Percentiles rank a stretch among this genome's conserved stretches.
These are phyloP conservation scores for Suhomyces wounanorum DNA, from an alignment of 1,139 yeast genomes.

Conservation along the genomic window DNA sequence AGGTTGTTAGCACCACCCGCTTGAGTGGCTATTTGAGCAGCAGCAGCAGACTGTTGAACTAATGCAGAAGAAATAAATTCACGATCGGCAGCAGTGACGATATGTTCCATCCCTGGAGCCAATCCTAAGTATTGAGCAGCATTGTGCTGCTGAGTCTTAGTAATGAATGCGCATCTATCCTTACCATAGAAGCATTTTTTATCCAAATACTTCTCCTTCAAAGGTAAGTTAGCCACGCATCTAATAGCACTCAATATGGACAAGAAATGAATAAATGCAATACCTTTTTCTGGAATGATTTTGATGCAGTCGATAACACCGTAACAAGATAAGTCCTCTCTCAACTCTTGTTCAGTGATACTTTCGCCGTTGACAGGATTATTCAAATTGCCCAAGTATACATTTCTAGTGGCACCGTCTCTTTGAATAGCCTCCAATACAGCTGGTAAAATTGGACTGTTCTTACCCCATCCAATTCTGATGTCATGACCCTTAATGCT, in stretches of 20 bases:
- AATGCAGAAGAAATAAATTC: constrained; percentile 61
- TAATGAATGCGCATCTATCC: constrained; percentile 71
- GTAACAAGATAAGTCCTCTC: constrained; percentile 50
- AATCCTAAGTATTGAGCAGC: constrained; percentile 94
- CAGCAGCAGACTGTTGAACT: constrained; percentile 69
- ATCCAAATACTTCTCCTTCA: constrained; percentile 55
- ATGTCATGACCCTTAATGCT: constrained; percentile 59
- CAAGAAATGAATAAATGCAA: constrained; percentile 63
- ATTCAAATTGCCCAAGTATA: constrained; percentile 75
- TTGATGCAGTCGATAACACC: constrained; percentile 61
- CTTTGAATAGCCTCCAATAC: constrained; percentile 75
- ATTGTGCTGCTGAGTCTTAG: constrained; percentile 94
- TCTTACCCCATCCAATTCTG: constrained; percentile 70
- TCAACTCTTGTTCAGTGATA: constrained; percentile 59
- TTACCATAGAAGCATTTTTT: constrained; percentile 63
- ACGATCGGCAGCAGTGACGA: constrained; percentile 78
- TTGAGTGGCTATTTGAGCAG: constrained; percentile 71
- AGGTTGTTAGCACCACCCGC: constrained; percentile 78
- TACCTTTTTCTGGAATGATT: constrained; percentile 58
- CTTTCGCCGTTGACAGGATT: constrained; percentile 46
- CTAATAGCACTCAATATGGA: constrained; percentile 59
- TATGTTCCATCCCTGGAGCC: constrained; percentile 86
- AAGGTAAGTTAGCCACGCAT: constrained; percentile 59
- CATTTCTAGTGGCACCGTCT: constrained; percentile 90
- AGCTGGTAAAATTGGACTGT: constrained; percentile 64